phyloP scores from a whole-genome alignment of 345 rosid species.

The Pugionium dolabratum region DNA sequence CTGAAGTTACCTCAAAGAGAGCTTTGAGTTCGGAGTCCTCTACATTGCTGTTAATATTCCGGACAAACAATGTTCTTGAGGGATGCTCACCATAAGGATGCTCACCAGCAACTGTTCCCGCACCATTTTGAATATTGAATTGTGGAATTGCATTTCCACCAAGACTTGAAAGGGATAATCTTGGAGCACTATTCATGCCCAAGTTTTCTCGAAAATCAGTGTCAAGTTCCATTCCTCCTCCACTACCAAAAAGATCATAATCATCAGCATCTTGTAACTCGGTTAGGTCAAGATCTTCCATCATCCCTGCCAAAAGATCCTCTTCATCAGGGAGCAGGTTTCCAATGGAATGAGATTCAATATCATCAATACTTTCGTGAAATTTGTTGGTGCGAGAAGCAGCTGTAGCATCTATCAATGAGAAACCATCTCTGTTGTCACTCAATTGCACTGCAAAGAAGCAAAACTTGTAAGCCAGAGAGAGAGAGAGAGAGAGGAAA shows the following conservation, averaged over 20 bases:
- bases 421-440: slow-evolving; percentile 42
- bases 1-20: slow-evolving; percentile 64
- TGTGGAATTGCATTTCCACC: slow-evolving; percentile 54
- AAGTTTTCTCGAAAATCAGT: slow-evolving; percentile 50
- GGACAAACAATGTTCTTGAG: slow-evolving; percentile 77
- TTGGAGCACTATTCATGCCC: slow-evolving; percentile 52
- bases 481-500: slow-evolving; percentile 9
- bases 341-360: slow-evolving; percentile 50
- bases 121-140: slow-evolving; percentile 53
- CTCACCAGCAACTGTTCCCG: slow-evolving; percentile 70
- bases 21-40: slow-evolving; percentile 68
- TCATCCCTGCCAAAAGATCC: slow-evolving; percentile 68
- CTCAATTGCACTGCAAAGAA: slow-evolving; percentile 56
- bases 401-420: slow-evolving; percentile 45
- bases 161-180: slow-evolving; percentile 54
- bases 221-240: slow-evolving; percentile 90
- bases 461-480: slow-evolving; percentile 27
- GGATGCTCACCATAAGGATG: slow-evolving; percentile 90
- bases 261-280: slow-evolving; percentile 75
- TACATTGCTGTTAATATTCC: slow-evolving; percentile 80
- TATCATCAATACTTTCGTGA: slow-evolving; percentile 43
- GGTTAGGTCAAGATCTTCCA: slow-evolving; percentile 69
- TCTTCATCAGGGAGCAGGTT: slow-evolving; percentile 75
- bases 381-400: slow-evolving; percentile 42
- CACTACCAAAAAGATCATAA: slow-evolving; percentile 70